Percentiles rank a stretch among this genome's conserved stretches.
phyloP scores from a whole-genome alignment of 805 yeast genomes.

The Starmerella gropengiesseri region DNA sequence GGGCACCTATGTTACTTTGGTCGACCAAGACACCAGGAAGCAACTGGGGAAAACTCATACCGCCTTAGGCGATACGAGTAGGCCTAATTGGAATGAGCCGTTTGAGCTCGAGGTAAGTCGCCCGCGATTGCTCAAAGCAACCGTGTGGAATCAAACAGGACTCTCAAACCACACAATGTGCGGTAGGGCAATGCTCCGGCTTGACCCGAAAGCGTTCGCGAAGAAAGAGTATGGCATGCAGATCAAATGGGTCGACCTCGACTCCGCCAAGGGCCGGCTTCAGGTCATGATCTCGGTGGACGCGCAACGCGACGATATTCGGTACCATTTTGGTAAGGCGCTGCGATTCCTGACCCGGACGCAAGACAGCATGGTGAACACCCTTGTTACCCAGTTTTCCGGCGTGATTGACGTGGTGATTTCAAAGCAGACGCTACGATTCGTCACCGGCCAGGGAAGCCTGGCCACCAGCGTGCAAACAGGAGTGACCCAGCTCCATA shows the following conservation, averaged over 20 bases:
- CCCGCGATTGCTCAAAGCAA: slow-evolving; percentile 41
- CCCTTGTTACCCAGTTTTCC: slow-evolving; percentile 65
- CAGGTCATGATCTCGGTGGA: slow-evolving; percentile 63
- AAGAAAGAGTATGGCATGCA: slow-evolving; percentile 54
- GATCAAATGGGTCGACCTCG: slow-evolving; percentile 47
- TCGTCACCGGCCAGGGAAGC: slow-evolving; percentile 33
- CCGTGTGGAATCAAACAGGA: slow-evolving; percentile 52
- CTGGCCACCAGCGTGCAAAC: slow-evolving; percentile 17
- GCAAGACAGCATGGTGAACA: slow-evolving; percentile 53
- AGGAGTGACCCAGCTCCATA: slow-evolving; percentile 24
- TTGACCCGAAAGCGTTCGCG: slow-evolving; percentile 49
- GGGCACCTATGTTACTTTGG: slow-evolving; percentile 52
- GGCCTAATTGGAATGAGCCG: slow-evolving; percentile 83
- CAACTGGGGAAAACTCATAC: slow-evolving; percentile 63
- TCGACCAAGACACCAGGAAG: slow-evolving; percentile 43
- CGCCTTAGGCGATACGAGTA: slow-evolving; percentile 41
- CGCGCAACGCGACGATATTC: slow-evolving; percentile 66
- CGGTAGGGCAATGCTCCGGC: slow-evolving; percentile 50
- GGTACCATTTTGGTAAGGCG: slow-evolving; percentile 70
- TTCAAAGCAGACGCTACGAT: slow-evolving; percentile 44
- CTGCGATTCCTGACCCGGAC: slow-evolving; percentile 53
- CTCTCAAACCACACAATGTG: slow-evolving; percentile 49
- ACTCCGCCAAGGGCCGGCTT: slow-evolving; percentile 53
- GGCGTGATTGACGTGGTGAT: slow-evolving; percentile 46
- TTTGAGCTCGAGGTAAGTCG: slow-evolving; percentile 44